Evolutionary conservation across 306 rosid species (phyloP).

Genomic region (Pyrus communis): DNA sequence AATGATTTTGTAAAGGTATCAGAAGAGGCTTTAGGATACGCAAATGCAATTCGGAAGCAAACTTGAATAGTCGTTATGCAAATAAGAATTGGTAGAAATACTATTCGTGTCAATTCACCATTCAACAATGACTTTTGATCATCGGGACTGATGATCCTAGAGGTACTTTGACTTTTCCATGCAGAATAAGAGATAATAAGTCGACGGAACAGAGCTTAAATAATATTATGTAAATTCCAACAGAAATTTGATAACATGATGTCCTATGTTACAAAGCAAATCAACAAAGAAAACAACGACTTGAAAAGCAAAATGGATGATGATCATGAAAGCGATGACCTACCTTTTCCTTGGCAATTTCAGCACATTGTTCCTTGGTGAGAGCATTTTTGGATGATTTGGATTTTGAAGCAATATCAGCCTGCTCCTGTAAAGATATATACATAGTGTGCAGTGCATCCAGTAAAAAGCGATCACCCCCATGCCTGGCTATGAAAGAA

Average conservation of each 20-base stretch:
- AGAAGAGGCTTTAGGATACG: neutral
- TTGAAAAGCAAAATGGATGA: neutral
- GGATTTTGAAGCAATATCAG: conserved; percentile 57
- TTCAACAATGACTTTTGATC: neutral
- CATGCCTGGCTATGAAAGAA: conserved; percentile 88
- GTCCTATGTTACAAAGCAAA: neutral
- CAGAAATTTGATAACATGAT: neutral
- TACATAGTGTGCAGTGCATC: conserved; percentile 67
- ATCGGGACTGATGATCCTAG: neutral
- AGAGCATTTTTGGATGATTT: conserved; percentile 52
- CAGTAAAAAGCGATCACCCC: conserved; percentile 89
- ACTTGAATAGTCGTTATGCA: neutral
- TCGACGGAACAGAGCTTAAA: no score
- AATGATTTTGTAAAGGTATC: conserved; percentile 1
- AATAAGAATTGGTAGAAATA: neutral
- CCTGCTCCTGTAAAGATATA: conserved; percentile 64
- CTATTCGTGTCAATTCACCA: neutral
- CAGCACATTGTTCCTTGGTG: conserved; percentile 84
- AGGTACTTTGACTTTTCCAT: no score
- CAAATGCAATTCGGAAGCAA: neutral
- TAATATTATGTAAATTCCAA: neutral
- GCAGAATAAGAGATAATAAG: no score
- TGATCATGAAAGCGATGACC: neutral
- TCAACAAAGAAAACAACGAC: neutral
- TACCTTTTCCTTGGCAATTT: conserved; percentile 89